A percentile compares a stretch with the other conserved stretches of the same genome.
Conservation (phyloP, 2,329 filamentous ascomycete genomes). For the Ascomycota sp. region DNA sequence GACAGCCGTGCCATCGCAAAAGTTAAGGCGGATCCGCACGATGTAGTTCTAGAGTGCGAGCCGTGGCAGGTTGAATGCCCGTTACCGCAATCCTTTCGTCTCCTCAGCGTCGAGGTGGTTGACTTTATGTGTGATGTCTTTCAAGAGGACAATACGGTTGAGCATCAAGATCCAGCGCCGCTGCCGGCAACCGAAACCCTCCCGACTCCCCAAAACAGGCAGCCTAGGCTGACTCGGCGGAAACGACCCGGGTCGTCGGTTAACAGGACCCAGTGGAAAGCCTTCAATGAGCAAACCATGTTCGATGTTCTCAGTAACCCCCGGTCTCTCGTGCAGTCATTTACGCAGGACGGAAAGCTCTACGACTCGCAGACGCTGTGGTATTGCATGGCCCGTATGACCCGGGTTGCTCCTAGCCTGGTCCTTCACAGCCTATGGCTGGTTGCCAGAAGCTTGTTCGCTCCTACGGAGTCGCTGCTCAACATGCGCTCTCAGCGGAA, state of each 20-base stretch:
- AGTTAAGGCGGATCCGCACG: conserved; percentile 4
- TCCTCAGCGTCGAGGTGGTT: conserved; percentile 32
- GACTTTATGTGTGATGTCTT: conserved; percentile 41
- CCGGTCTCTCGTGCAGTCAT: conserved; percentile 32
- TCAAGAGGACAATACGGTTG: conserved; percentile 32
- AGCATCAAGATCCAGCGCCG: conserved; percentile 25
- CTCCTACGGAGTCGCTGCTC: conserved; percentile 26
- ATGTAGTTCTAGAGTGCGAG: conserved; percentile 9
- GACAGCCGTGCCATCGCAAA: conserved; percentile 1
- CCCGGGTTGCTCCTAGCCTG: conserved; percentile 31
- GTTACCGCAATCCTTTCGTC: conserved; percentile 35
- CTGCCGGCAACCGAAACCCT: conserved; percentile 3
- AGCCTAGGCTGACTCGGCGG: conserved; percentile 3
- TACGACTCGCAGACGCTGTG: conserved; percentile 41
- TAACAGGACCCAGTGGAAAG: conserved; percentile 27
- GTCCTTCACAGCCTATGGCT: conserved; percentile 47
- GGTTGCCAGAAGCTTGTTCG: conserved; percentile 35
- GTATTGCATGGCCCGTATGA: conserved; percentile 42
- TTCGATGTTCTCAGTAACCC: conserved; percentile 43
- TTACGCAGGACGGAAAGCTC: conserved; percentile 28
- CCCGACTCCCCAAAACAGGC: conserved; percentile 3
- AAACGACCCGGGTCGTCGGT: conserved; percentile 1
- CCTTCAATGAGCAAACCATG: conserved; percentile 42
- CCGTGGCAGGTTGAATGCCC: conserved; percentile 8
- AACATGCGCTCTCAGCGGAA: conserved; percentile 13